These are phyloP conservation scores for Theileria orientalis DNA, from an alignment of 169 alveolate genomes.

Conservation along the genomic window DNA sequence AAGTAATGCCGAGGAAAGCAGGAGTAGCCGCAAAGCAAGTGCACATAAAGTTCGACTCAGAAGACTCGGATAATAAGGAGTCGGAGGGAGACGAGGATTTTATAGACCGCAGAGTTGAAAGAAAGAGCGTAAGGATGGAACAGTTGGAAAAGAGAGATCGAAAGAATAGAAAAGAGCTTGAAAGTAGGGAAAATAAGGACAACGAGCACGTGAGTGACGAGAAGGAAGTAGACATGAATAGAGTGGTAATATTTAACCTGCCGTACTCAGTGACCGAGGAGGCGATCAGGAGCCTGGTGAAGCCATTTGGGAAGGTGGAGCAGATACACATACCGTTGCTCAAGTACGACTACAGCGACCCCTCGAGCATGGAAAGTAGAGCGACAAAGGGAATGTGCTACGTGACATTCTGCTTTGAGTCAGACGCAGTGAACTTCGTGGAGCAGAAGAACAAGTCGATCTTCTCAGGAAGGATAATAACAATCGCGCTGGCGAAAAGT, in stretches of 20 bases:
- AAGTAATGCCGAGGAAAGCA: conserved; percentile 45
- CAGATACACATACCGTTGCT: conserved; percentile 59
- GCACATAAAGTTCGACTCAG: conserved; percentile 40
- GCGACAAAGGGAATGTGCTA: conserved; percentile 58
- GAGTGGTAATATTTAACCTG: conserved; percentile 84
- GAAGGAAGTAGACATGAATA: conserved; percentile 44
- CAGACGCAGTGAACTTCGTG: conserved; percentile 57
- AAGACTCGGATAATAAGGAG: conserved; percentile 7
- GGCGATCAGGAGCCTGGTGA: conserved; percentile 72
- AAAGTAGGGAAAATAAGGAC: background rate
- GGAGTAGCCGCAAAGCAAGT: conserved; percentile 49
- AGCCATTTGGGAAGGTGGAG: conserved; percentile 56
- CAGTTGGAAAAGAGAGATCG: background rate
- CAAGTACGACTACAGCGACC: background rate
- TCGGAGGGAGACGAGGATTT: conserved; percentile 3
- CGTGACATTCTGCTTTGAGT: conserved; percentile 50
- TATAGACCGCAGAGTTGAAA: background rate
- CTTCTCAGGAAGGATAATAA: conserved; percentile 71
- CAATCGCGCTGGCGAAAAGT: conserved; percentile 66
- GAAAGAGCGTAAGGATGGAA: background rate
- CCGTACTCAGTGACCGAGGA: conserved; percentile 88
- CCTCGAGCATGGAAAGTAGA: background rate
- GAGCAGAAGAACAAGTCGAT: conserved; percentile 58
- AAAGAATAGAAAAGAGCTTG: conserved; percentile 4
- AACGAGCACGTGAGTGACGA: background rate